phyloP scores from a whole-genome alignment of 108 stramenopile species.

The Seminavis robusta region DNA sequence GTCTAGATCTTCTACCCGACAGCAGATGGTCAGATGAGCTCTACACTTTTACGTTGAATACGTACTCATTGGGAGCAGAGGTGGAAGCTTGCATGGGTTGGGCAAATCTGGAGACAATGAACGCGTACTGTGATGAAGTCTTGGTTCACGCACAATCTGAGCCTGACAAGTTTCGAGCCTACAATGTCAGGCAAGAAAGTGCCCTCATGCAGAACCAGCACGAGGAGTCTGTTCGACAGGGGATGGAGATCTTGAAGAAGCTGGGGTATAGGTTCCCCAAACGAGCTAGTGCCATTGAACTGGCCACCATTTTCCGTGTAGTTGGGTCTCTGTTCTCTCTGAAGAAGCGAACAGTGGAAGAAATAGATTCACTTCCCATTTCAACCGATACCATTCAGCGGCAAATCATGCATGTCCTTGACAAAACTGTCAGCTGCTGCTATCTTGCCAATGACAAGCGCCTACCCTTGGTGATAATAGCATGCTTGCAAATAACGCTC shows the following conservation, averaged over 20 bases:
- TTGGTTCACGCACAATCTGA: too few species aligned
- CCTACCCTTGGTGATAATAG: not conserved
- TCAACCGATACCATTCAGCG: not conserved
- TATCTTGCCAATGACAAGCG: slow-evolving; percentile 2
- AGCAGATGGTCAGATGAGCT: too few species aligned
- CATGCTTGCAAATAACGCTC: not conserved
- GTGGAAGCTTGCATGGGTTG: too few species aligned
- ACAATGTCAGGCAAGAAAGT: not conserved
- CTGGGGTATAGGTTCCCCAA: not conserved
- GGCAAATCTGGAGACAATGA: too few species aligned
- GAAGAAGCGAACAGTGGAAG: not conserved
- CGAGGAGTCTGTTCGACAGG: not conserved
- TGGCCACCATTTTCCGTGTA: not conserved
- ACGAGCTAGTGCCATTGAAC: not conserved
- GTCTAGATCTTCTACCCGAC: too few species aligned
- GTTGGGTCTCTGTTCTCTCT: too few species aligned
- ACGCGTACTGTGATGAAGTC: too few species aligned
- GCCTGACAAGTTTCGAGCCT: too few species aligned
- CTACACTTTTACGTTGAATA: too few species aligned
- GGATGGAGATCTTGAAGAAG: not conserved
- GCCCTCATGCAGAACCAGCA: not conserved
- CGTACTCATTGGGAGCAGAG: too few species aligned
- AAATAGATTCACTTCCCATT: not conserved
- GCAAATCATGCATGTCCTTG: not conserved
- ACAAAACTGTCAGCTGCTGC: not conserved